Evolutionary conservation across 2,329 filamentous ascomycete species (phyloP), one percentile per base, ranked within the genome.

Genomic region (Botrytis sinoallii): DNA sequence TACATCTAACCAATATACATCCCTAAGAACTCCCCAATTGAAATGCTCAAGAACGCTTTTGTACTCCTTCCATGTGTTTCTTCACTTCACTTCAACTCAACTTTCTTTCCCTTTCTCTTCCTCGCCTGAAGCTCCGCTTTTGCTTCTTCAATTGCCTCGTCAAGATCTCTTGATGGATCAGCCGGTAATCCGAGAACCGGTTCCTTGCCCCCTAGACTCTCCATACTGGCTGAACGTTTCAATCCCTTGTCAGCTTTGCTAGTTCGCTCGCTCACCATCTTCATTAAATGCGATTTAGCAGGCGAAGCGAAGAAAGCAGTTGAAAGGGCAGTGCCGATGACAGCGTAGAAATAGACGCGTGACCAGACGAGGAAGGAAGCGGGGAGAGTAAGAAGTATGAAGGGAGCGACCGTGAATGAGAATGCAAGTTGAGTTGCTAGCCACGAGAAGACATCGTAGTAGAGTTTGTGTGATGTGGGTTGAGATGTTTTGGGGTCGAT

Each of bases 41-140:
- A 99, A 85, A 82, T 99, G 96, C 52, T 99, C 95, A 82, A 98
- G 96, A 93, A 99, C 97, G 74, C 95, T 87, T 1, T 96, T 96
- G 82, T 98, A 95, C 32, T 85, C 57, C 95, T 88, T 1, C 92
- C 91, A 32, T 93, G 93, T 71, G 20, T 25, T 46, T 22, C 46
- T 57, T 29, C 89, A 88, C 46, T 85, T 85, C 52, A 73, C 73
- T 60, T 25, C 72, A 66, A 52, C 12, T 74, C 76, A 18, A 42
- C 25, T 20, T 48, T 72, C 25, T 60, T 74, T 12, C 73, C 74
- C 70, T 73, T 77, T 57, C 78, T 73, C 67, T 81, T 78, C 40
- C 79, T 77, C 9, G 75, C 75, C 60, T 81, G 85, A 71, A 89
- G 84, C 74, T 85, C 84, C 78, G 82, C 82, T 81, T 86, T 87